Conservation (phyloP, 2,329 filamentous ascomycete genomes). For the Dendrostoma leiphaemia region DNA sequence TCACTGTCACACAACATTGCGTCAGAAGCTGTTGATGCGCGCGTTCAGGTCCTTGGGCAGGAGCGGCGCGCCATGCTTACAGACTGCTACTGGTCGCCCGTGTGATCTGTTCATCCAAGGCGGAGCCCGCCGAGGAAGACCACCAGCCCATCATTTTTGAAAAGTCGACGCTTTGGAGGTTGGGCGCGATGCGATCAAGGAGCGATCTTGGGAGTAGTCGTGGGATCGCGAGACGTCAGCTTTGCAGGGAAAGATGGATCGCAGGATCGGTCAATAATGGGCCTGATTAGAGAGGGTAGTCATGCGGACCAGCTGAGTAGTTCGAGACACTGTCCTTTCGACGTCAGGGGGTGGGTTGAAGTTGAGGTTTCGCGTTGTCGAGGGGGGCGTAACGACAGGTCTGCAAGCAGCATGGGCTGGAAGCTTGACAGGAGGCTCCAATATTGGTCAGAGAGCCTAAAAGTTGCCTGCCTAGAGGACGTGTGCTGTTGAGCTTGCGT, state of each 20-base stretch:
- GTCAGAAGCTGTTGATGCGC: constrained; percentile 18
- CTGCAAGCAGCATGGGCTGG: background rate
- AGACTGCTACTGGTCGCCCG: constrained; percentile 91
- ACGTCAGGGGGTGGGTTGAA: background rate
- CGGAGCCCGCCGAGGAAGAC: constrained; percentile 87
- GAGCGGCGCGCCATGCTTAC: constrained; percentile 47
- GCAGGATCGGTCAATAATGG: background rate
- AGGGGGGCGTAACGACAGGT: background rate
- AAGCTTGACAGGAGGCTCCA: background rate
- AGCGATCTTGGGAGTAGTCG: background rate
- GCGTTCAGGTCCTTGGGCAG: background rate
- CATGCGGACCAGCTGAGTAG: background rate
- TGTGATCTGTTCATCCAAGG: constrained; percentile 96
- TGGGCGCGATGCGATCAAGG: background rate
- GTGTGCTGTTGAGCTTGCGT: background rate
- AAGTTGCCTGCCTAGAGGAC: background rate
- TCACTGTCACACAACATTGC: constrained; percentile 55
- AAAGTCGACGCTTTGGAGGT: constrained; percentile 13
- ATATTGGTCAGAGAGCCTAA: background rate
- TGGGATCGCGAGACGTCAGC: background rate
- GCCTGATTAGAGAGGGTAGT: background rate
- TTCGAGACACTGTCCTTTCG: background rate
- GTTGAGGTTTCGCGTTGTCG: background rate
- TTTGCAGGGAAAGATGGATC: background rate
- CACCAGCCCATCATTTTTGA: constrained; percentile 82